These are phyloP conservation scores for Fusarium agapanthi DNA, from an alignment of 2,329 filamentous ascomycete species.

Conservation along the genomic window DNA sequence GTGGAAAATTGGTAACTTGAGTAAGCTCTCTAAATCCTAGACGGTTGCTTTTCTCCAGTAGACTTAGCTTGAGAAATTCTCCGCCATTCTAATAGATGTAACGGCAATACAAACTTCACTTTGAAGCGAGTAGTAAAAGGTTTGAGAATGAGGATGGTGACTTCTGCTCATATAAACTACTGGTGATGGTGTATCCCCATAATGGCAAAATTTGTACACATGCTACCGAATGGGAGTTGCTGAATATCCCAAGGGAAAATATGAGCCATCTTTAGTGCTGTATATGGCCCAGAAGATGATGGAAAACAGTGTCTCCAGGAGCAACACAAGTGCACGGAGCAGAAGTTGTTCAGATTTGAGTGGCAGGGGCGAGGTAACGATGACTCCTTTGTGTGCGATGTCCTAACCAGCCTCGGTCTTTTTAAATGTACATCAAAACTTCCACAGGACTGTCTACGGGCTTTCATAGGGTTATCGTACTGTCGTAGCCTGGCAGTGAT, in stretches of 20 bases:
- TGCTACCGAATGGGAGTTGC: accelerated
- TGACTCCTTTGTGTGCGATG: too few relatives aligned
- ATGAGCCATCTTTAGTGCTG: too few relatives aligned
- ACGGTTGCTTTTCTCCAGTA: background rate
- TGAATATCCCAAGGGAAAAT: too few relatives aligned
- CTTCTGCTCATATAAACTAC: background rate
- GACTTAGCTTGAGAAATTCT: background rate
- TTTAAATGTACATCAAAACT: too few relatives aligned
- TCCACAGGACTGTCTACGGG: accelerated
- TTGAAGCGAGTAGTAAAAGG: accelerated
- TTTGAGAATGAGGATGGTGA: background rate
- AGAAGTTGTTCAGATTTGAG: accelerated
- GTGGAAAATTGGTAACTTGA: background rate
- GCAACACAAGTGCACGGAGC: too few relatives aligned
- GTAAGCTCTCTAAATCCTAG: background rate
- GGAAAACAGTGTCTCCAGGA: accelerated
- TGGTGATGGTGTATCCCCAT: background rate
- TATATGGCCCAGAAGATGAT: too few relatives aligned
- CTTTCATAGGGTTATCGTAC: too few relatives aligned
- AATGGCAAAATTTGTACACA: background rate
- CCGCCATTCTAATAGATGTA: background rate
- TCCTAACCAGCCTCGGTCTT: too few relatives aligned
- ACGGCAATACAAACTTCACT: background rate
- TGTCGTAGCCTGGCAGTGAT: too few relatives aligned
- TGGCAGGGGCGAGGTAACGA: too few relatives aligned